These are phyloP conservation scores for Miamiensis avidus DNA, from an alignment of 169 alveolate genomes.

Conservation along the genomic window DNA sequence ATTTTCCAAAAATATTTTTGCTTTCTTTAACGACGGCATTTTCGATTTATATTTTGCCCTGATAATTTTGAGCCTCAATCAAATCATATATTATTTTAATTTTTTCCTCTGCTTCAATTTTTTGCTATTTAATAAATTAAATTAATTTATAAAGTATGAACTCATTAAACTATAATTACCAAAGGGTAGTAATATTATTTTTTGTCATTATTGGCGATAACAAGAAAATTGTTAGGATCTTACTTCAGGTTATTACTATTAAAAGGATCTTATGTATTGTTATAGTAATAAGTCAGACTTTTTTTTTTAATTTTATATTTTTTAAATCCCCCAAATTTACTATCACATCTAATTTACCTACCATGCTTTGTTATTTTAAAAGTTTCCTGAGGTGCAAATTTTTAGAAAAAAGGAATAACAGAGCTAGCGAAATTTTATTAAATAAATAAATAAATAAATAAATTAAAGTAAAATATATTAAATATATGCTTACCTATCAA, in stretches of 20 bases:
- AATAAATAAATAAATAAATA: no score
- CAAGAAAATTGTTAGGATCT: constrained; percentile 36
- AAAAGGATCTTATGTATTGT: constrained; percentile 34
- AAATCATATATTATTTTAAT: constrained; percentile 73
- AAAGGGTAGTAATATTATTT: constrained; percentile 67
- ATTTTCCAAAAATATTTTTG: constrained; percentile 59
- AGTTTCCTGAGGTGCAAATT: constrained; percentile 79
- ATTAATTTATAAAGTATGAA: no score
- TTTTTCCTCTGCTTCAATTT: constrained; percentile 82
- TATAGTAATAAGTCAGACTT: constrained; percentile 58
- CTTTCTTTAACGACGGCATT: constrained; percentile 57
- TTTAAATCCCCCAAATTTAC: constrained; percentile 73
- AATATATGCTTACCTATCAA: no score
- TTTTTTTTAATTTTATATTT: constrained; percentile 67
- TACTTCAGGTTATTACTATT: no score
- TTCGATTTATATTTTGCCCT: constrained; percentile 65
- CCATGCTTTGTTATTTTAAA: constrained; percentile 76
- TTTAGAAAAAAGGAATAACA: constrained; percentile 72
- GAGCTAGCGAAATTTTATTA: constrained; percentile 68
- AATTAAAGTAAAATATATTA: no score
- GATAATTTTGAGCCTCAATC: constrained; percentile 67
- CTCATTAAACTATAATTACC: constrained; percentile 23
- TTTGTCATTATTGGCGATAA: constrained; percentile 64
- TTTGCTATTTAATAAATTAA: constrained; percentile 27
- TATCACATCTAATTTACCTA: constrained; percentile 65